These are phyloP conservation scores for Truncatella angustata DNA, from an alignment of 2,329 filamentous ascomycete genomes.

Conservation along the genomic window DNA sequence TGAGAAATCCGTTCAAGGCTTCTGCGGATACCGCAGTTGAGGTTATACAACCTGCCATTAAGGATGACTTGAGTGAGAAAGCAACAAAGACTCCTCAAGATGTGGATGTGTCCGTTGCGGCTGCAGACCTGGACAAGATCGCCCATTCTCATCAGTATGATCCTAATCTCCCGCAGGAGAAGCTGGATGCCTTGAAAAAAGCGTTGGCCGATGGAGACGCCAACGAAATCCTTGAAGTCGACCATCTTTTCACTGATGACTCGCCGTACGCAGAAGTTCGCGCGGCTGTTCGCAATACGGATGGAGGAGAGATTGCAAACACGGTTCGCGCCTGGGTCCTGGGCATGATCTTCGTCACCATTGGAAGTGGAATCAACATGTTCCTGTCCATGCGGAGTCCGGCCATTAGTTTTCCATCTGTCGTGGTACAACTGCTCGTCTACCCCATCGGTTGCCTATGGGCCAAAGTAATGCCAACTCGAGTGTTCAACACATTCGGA, in stretches of 20 bases:
- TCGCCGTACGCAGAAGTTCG: constrained; percentile 39
- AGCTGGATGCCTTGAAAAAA: constrained; percentile 28
- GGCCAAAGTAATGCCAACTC: constrained; percentile 39
- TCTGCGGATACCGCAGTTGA: neutral
- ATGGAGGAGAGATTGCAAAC: constrained; percentile 40
- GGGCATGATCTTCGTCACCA: constrained; percentile 41
- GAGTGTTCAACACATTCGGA: constrained; percentile 40
- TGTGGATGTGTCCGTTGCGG: constrained; percentile 20
- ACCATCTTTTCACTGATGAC: constrained; percentile 31
- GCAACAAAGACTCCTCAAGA: constrained; percentile 17
- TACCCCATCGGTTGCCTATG: constrained; percentile 43
- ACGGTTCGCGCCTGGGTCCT: constrained; percentile 44
- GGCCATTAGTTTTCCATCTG: constrained; percentile 33
- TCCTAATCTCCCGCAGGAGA: constrained; percentile 31
- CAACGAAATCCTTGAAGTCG: constrained; percentile 28
- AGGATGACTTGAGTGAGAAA: neutral
- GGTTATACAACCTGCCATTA: neutral
- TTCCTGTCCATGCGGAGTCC: constrained; percentile 33
- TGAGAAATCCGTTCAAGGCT: constrained; percentile 2
- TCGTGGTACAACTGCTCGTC: constrained; percentile 39
- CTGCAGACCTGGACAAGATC: constrained; percentile 28
- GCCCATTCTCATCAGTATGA: constrained; percentile 32
- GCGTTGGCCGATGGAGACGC: constrained; percentile 29
- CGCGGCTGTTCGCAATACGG: constrained; percentile 42
- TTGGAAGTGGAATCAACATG: constrained; percentile 38